phyloP scores from a whole-genome alignment of 2,329 filamentous ascomycete species.

The Didymella sp. region DNA sequence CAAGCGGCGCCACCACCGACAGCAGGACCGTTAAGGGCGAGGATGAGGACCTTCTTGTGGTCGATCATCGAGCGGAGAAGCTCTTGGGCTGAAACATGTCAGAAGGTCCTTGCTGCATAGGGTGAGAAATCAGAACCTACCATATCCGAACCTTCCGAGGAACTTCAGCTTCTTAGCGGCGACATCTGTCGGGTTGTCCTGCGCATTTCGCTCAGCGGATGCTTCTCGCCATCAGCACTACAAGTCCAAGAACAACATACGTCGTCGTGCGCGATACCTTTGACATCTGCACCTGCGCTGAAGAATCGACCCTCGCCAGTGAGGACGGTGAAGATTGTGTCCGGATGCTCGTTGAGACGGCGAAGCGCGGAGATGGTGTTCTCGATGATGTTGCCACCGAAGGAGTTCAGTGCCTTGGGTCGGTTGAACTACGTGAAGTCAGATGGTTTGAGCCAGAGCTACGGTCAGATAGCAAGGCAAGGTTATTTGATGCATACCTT shows the following conservation, averaged over 20 bases:
- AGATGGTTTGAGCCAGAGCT: background rate
- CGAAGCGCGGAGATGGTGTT: conserved; percentile 55
- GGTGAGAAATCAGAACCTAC: too few relatives aligned
- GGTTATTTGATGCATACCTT: conserved; percentile 39
- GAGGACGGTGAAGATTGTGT: conserved; percentile 59
- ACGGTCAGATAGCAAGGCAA: background rate
- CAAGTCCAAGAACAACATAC: conserved; percentile 19
- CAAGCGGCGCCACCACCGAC: conserved; percentile 60
- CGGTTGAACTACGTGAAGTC: conserved; percentile 53
- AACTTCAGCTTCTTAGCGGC: conserved; percentile 46
- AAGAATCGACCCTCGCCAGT: conserved; percentile 61
- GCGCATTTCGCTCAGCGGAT: conserved; percentile 20
- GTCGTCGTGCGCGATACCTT: conserved; percentile 32
- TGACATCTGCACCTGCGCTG: conserved; percentile 59
- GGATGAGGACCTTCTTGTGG: conserved; percentile 59
- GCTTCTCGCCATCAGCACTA: conserved; percentile 8
- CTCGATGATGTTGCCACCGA: conserved; percentile 55
- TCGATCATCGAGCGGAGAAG: conserved; percentile 58
- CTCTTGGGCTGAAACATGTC: conserved; percentile 29
- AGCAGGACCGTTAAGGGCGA: conserved; percentile 59
- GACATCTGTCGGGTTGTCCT: conserved; percentile 29
- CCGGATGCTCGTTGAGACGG: conserved; percentile 56
- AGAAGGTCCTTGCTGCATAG: too few relatives aligned
- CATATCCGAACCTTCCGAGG: conserved; percentile 37
- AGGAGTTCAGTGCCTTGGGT: conserved; percentile 57